Evolutionary conservation across 768 basidiomycete genomes (phyloP), one percentile per base, ranked within the genome.

Genomic region (Tremella fuciformis): DNA sequence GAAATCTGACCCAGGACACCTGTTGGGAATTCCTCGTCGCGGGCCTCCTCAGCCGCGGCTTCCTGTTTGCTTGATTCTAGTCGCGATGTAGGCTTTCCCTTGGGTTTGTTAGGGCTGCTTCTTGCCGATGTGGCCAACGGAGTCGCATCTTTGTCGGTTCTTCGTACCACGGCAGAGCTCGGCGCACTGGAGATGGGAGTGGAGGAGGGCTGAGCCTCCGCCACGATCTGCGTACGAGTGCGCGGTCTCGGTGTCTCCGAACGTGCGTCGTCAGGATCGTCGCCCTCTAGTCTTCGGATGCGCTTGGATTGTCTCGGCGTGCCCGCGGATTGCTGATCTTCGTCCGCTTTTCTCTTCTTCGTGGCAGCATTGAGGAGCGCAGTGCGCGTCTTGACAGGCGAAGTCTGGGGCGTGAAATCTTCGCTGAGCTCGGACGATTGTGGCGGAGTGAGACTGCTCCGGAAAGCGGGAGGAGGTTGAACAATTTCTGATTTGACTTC

Each of bases 1-100:
- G 50, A 52, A 11, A 22, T 88, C 80, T 4, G 86, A 65, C 60
- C 63, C 7, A 65, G 56, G 22, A 58, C 53, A 19, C 52, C 51
- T 18, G 49, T 7, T 13, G 55, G 57, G 39, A 26, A 63, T 16
- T 58, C 50, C 9, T 49, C 55, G 4, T 58, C 60, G 42, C 42
- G 18, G 39, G 18, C 18, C 39, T 11, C n/a, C 8, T 46, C n/a
- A 46, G 8, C n/a, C 16, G 4, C n/a, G 16, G 42, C 22, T 8
- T 46, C 15, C 22, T 18, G 42, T 8, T 46, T 22, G 22, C n/a
- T 8, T 46, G 42, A 46, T 15, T 4, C 42, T 18, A 53, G 58
- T 18, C 22, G 39, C 51, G 37, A 55, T 13, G 2, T 47, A 11
- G 15, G 13, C 25, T 46, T 46, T 4, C 7, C 22, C n/a, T 46